phyloP scores from a whole-genome alignment of 202 grass and related monocot species.

The Setaria viridis region DNA sequence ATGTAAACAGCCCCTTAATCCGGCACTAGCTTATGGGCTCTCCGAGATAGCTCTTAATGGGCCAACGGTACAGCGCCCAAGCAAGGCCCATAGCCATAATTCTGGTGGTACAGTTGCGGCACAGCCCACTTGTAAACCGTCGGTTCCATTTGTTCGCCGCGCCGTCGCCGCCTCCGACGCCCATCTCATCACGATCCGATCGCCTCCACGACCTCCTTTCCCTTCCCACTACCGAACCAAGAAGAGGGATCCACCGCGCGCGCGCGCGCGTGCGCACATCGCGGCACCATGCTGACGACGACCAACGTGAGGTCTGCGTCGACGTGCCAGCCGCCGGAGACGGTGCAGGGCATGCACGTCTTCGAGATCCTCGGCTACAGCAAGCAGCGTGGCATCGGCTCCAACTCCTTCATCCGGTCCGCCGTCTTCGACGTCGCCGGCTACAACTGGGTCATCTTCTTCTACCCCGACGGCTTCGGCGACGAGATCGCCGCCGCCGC shows the following conservation, averaged over 20 bases:
- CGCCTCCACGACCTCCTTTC: neutral
- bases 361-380: conserved; percentile 38
- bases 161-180: neutral
- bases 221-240: too few species aligned
- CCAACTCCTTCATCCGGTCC: neutral
- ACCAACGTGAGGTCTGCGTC: neutral
- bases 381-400: conserved; percentile 11
- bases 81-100: too few species aligned
- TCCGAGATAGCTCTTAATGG: too few species aligned
- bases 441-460: conserved; percentile 9
- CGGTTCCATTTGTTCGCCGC: neutral
- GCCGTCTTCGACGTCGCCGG: conserved; percentile 30
- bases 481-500: neutral
- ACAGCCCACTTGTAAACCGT: too few species aligned
- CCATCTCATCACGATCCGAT: neutral
- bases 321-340: neutral
- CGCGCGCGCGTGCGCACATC: too few species aligned
- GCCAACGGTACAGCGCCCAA: too few species aligned
- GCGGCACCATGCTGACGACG: neutral
- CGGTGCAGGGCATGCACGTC: conserved; percentile 20
- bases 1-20: too few species aligned
- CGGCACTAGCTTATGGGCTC: too few species aligned
- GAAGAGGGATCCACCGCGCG: too few species aligned
- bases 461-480: conserved; percentile 24
- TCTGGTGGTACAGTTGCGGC: too few species aligned